Base-by-base conservation (phyloP, 23 red algal species). In the Agarophyton chilense region DNA sequence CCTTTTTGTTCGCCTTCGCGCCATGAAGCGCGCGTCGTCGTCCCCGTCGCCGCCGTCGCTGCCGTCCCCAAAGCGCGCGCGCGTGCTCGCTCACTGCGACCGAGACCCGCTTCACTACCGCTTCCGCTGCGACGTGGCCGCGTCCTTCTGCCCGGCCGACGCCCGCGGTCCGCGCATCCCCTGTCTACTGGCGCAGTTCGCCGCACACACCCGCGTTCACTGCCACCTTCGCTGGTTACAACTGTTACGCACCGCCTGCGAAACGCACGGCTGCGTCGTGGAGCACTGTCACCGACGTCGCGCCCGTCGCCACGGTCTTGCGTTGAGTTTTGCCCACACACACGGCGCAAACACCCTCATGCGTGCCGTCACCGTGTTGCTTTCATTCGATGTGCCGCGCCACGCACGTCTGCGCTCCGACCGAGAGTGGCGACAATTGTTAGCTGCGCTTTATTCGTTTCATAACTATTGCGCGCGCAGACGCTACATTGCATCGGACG, bases 341-440 rank as follows among this genome's bases (percentile, higher is more conserved):
- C 82, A 87, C 47, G 82, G 82, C 34, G 82, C 82, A 12, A 87
- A 87, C 26, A 38, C 64, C 29, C 82, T 87, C 12, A 74, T 87
- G 12, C 61, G 74, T 33, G 18, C 54, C 25, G 74, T 87, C 43
- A 87, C 55, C 52, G 74, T 87, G 82, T 87, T 87, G 34, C 46
- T 87, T 25, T 57, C 82, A 12, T 87, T 74, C 53, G 41, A 87
- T 45, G 62, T 87, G 26, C 82, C 82, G 50, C 34, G 47, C 36
- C 32, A 72, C 10, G 45, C 44, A 4, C 22, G 43, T 19, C 8
- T 87, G 29, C 13, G 16, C 9, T 87, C 82, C 6, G 82, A 87
- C 62, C 41, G 55, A 22, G 82, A 87, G 47, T 87, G 82, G 82
- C 34, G 82, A 33, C 46, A 72, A 45, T 26, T 64, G 26, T 43